phyloP scores from a whole-genome alignment of 2,329 filamentous ascomycete genomes.

The Phialemonium atrogriseum region DNA sequence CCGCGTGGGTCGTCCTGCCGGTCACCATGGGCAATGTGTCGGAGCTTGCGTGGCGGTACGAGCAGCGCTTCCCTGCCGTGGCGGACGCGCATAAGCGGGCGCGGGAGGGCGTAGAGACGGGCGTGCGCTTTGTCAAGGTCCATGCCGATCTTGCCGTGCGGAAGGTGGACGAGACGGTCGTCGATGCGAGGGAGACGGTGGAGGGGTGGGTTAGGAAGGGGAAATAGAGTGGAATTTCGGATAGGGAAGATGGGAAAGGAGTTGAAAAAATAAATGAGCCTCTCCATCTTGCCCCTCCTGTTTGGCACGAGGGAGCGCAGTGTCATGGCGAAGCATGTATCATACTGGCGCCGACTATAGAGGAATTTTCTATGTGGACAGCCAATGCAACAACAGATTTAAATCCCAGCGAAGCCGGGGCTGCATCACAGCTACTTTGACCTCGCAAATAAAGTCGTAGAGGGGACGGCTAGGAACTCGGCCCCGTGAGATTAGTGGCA shows the following conservation, averaged over 20 bases:
- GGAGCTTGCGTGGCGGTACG: constrained; percentile 83
- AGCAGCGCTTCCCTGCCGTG: constrained; percentile 77
- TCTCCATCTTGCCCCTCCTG: too few species aligned
- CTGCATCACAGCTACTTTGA: too few species aligned
- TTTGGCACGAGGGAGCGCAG: too few species aligned
- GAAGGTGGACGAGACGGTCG: constrained; percentile 75
- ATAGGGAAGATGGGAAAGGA: not conserved
- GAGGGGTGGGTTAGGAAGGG: constrained; percentile 92
- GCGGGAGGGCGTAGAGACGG: constrained; percentile 59
- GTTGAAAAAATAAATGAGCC: too few species aligned
- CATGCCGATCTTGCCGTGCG: constrained; percentile 63
- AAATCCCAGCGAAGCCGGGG: too few species aligned
- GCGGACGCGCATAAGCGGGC: constrained; percentile 72
- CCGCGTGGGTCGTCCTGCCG: constrained; percentile 78
- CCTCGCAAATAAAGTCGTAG: too few species aligned
- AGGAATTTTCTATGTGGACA: constrained; percentile 1
- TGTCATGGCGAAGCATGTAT: not conserved
- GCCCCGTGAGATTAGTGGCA: too few species aligned
- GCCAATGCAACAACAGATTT: too few species aligned
- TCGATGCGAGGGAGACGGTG: constrained; percentile 63
- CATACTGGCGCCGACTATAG: constrained; percentile 1
- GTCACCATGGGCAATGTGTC: constrained; percentile 85
- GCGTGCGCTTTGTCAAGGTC: constrained; percentile 64
- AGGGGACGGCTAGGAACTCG: too few species aligned
- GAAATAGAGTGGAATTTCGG: constrained; percentile 43